Base-by-base conservation (phyloP, 306 rosid genomes). In the Gynostemma pentaphyllum region DNA sequence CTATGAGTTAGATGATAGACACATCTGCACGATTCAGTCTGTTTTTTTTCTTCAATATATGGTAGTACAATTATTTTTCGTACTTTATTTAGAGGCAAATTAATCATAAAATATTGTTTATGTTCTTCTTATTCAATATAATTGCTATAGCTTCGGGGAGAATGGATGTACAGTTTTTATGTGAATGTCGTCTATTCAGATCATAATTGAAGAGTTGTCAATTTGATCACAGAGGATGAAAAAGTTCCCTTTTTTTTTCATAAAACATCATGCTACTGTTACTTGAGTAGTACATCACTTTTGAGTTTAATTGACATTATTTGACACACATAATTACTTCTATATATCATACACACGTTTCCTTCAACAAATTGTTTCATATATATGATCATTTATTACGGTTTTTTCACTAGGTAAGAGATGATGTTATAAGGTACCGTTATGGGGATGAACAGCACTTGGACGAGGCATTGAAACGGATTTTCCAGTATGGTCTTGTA, bases 401-500 rank as follows among this genome's bases (percentile, higher is more conserved):
- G 47, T 60, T 67, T 42, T 50, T 50, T 66, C 37, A 32, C 45
- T 70, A 92, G 96, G 99, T 92, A 68, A 88, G 88, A 79, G 85
- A 59, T 48, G 99, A 86, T 61, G 99, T 92, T 39, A 86, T 79
- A 42, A 87, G 99, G 68, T 88, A 68, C 72, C 95, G 99, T 63
- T 84, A 88, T 70, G 96, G 99, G 67, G 99, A 92, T 78, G 99
- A 88, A 63, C 99, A 92, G 68, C 99, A 92, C 75, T 78, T 92
- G 88, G 99, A 88, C 0, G 99, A 92, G 75, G 96, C 96, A 45
- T 75, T 92, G 80, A 81, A 86, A 75, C 79, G 96, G 73, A 92
- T 92, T 74, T 86, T 92, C 77, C 99, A 88, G 68, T 92, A 86
- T 73, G 99, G 96, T 62, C 95, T 39, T 75, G 99, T 92, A 76